Percentiles rank a stretch among this genome's conserved stretches.
Conservation (phyloP, 345 rosid genomes). For the Noccaea bulbosa region DNA sequence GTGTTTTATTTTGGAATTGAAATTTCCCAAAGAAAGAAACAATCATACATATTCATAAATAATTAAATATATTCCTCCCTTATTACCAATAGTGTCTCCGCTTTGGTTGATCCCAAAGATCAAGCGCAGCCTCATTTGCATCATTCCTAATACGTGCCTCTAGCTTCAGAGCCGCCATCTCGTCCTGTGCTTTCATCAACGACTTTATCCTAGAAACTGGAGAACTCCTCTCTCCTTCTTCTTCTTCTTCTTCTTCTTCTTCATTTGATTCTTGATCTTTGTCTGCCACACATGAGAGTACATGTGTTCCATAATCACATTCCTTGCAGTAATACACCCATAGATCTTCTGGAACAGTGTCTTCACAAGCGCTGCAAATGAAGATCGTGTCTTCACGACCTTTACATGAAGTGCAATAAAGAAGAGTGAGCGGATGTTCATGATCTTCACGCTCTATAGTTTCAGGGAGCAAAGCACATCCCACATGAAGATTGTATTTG, state of each 20-base stretch:
- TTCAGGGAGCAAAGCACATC: slow-evolving; percentile 30
- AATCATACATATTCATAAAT: no score
- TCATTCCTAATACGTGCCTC: slow-evolving; percentile 25
- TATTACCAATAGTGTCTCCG: slow-evolving; percentile 23
- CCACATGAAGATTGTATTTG: slow-evolving; percentile 30
- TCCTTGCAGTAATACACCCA: slow-evolving; percentile 38
- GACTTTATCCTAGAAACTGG: slow-evolving; percentile 14
- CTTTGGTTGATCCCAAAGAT: slow-evolving; percentile 33
- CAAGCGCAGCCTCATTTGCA: slow-evolving; percentile 7
- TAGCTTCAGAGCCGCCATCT: slow-evolving; percentile 27
- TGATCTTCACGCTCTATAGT: slow-evolving; percentile 27
- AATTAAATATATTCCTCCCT: no score
- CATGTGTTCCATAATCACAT: slow-evolving; percentile 39
- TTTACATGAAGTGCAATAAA: slow-evolving; percentile 27
- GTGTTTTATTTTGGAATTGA: no score
- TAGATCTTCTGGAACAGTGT: slow-evolving; percentile 27
- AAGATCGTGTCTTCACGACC: slow-evolving; percentile 18
- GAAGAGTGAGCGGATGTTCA: slow-evolving; percentile 28
- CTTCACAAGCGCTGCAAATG: slow-evolving; percentile 25
- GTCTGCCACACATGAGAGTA: slow-evolving; percentile 26
- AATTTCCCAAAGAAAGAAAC: no score
- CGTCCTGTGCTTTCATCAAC: slow-evolving; percentile 31
- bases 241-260: background rate
- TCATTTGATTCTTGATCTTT: slow-evolving; percentile 18
- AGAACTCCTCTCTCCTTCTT: slow-evolving; percentile 24